These are phyloP conservation scores for Euphorbia neoarborescens DNA, from an alignment of 441 rosid genomes.

Conservation along the genomic window DNA sequence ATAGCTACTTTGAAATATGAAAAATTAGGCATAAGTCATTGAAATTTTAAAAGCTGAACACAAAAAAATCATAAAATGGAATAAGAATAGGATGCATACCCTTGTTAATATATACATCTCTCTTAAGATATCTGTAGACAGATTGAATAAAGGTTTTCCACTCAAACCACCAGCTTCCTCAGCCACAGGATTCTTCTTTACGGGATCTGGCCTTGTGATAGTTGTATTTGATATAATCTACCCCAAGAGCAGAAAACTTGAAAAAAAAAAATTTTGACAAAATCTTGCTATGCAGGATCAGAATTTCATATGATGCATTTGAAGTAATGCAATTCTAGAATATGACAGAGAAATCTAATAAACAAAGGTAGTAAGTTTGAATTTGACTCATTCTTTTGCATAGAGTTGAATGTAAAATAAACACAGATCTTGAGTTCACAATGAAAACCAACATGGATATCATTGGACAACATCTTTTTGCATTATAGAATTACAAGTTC, in stretches of 20 bases:
- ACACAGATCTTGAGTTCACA: not conserved
- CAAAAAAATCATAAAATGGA: not conserved
- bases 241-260: constrained; percentile 15
- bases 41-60: not conserved
- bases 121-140: constrained; percentile 63
- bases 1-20: not conserved
- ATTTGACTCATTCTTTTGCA: not conserved
- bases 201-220: constrained; percentile 71
- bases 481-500: not conserved
- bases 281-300: not conserved
- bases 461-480: not conserved
- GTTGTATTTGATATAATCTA: constrained; percentile 93
- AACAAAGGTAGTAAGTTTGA: not conserved
- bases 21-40: not conserved
- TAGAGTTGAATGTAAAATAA: not conserved
- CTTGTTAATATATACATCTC: constrained; percentile 87
- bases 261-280: not conserved
- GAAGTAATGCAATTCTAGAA: not conserved
- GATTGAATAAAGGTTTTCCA: constrained; percentile 71
- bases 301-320: not conserved
- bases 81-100: constrained; percentile 41
- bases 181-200: constrained; percentile 40
- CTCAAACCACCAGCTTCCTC: constrained; percentile 84
- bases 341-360: not conserved
- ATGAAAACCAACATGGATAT: not conserved